A percentile compares a stretch with the other conserved stretches of the same genome.
Conservation (phyloP, 495 filamentous ascomycete species). For the Penicillium pulvis region DNA sequence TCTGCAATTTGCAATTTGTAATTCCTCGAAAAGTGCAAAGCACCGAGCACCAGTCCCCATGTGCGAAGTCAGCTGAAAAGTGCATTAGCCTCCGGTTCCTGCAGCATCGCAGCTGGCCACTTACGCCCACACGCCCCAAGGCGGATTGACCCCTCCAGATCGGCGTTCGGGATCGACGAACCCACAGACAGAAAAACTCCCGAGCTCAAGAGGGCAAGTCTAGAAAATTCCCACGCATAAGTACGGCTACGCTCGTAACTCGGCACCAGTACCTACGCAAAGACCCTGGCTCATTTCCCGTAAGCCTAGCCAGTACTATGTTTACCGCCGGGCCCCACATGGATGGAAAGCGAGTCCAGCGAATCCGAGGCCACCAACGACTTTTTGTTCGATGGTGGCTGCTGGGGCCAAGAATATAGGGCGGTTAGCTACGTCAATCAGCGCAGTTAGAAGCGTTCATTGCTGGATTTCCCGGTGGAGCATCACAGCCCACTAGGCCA, state of each 20-base stretch:
- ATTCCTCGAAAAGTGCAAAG: not conserved
- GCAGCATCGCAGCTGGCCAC: slow-evolving; percentile 25
- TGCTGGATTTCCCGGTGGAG: slow-evolving; percentile 19
- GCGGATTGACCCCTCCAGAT: slow-evolving; percentile 19
- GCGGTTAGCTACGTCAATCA: slow-evolving; percentile 19
- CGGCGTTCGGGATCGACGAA: slow-evolving; percentile 26
- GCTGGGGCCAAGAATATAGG: slow-evolving; percentile 6
- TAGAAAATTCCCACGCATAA: not conserved
- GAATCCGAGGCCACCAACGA: slow-evolving; percentile 16
- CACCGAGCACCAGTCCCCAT: not conserved
- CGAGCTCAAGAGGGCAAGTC: not conserved
- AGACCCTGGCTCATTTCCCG: slow-evolving; percentile 14
- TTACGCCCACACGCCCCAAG: slow-evolving; percentile 12
- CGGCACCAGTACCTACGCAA: not conserved
- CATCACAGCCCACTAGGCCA: slow-evolving; percentile 19
- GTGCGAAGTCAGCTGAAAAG: slow-evolving; percentile 27
- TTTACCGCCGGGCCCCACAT: slow-evolving; percentile 28
- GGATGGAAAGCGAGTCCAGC: slow-evolving; percentile 9
- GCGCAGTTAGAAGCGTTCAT: slow-evolving; percentile 6
- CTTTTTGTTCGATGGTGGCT: slow-evolving; percentile 28
- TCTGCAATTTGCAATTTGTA: too few relatives aligned
- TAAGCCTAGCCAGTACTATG: slow-evolving; percentile 2
- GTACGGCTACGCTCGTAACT: not conserved
- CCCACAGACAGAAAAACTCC: slow-evolving; percentile 8
- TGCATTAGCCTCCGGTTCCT: slow-evolving; percentile 37